Base-by-base conservation (phyloP, 352 stramenopile species). In the Phytophthora pinifolia region DNA sequence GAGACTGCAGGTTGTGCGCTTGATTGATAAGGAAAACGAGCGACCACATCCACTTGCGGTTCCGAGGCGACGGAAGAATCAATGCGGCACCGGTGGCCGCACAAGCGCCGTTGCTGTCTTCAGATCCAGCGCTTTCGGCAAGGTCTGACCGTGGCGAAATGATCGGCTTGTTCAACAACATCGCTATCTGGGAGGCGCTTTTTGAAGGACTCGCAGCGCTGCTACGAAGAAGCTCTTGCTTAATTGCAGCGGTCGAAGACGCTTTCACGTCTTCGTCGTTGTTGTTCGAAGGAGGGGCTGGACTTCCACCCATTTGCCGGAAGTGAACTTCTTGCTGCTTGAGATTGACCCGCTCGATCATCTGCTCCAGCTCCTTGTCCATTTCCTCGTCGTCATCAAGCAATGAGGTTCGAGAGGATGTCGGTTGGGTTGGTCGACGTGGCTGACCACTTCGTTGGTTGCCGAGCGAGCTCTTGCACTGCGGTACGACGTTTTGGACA, bases 331-430 rank as follows among this genome's bases (percentile, higher is more conserved):
- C 54, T 39, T 67, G 62, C 41, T 79, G 63, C 30, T 76, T 67
- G 2, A 46, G 7, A 13, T 69, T 74, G 6, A 38, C 71, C 32
- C 44, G 53, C 9, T 90, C 77, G 34, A 90, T 90, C 76, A 88
- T 88, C 17, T 76, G 47, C 34, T 90, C 80, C 3, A 90, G 62
- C 41, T 90, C 77, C 32, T 76, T 59, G 31, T 90, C 77, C 80
- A 88, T 90, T 17, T 83, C 77, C 51, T 79, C 76, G 13, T 81
- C 62, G n/a, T 80, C 67, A 9, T 62, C 59, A 20, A 66, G 53
- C 5, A 88, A 35, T 1, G 76, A 87, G 3, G 45, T 54, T 22
- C 46, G 51, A 0, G 76, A 88, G 15, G 59, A 61, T 9, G 54
- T 67, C 38, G 66, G 46, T 22, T 36, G 42, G 4, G 32, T 51